phyloP scores from a whole-genome alignment of 352 stramenopile species.

The Globisporangium megalacanthum region DNA sequence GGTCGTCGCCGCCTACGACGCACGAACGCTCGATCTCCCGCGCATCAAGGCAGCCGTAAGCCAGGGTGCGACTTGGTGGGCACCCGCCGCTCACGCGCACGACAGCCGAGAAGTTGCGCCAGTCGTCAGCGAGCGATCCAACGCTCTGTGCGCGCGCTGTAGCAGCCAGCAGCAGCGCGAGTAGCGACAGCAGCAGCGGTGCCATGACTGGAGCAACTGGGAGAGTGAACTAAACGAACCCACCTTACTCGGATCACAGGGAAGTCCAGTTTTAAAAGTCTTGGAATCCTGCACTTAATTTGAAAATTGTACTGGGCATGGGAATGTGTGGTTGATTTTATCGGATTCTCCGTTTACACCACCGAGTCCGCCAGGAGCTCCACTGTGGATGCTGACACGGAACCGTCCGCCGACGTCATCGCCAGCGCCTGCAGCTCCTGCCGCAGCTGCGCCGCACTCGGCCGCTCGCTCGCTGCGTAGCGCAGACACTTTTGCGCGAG shows the following conservation, averaged over 20 bases:
- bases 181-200: not conserved
- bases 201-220: not conserved
- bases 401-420: not conserved
- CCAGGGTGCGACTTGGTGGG: not conserved
- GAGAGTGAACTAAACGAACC: not conserved
- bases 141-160: not conserved
- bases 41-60: not conserved
- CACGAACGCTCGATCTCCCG: slow-evolving; percentile 1
- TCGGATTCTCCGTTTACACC: not conserved
- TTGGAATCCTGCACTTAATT: not conserved
- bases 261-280: no score
- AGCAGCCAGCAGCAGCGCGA: not conserved
- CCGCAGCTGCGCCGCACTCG: slow-evolving; percentile 2
- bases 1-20: slow-evolving; percentile 2
- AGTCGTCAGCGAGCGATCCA: not conserved
- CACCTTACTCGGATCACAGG: no score
- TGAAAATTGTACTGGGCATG: not conserved
- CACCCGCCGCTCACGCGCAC: not conserved
- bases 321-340: not conserved
- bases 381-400: not conserved
- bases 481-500: slow-evolving; percentile 20
- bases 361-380: not conserved
- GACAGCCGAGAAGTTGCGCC: not conserved
- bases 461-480: slow-evolving; percentile 3
- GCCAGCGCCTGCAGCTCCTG: slow-evolving; percentile 11